Evolutionary conservation across 768 basidiomycete species (phyloP), one percentile per base, ranked within the genome.

Genomic region (Lactarius akahatsu): DNA sequence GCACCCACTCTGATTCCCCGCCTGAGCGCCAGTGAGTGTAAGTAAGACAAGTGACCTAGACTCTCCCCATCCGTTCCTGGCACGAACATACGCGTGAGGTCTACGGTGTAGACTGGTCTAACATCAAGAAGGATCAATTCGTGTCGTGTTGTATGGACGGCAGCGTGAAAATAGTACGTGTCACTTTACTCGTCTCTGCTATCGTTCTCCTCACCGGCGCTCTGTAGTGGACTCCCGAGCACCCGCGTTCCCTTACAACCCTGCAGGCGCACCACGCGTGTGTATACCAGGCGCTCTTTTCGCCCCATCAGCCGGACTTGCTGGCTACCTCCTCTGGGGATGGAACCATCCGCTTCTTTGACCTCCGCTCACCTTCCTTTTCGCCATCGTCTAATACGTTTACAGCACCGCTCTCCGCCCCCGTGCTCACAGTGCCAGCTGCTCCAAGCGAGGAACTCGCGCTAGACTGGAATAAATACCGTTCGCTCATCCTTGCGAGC

Each of bases 71-170:
- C 70, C 86, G 88, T 67, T 86, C 85, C 58, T 98, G 96, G 96
- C 90, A 93, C 72, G 96, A 98, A 76, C 96, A 98, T 76, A 86
- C 88, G 15, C 86, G 89, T 59, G 96, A 98, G 75, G 93, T 95
- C 8, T 95, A 92, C 79, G 90, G 90, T 13, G 86, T 98, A 6
- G 93, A 98, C 76, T 98, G 96, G 96, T 94, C 90, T 68, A 98
- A 97, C 77, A 76, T 96, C 68, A 87, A 89, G 72, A 97, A 96
- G 74, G 90, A 94, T 69, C 84, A 85, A 0, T 96, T 97, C 75
- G 85, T 83, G 10, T 94, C 94, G 13, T 85, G 92, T 30, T 92
- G 90, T 15, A 98, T 96, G 96, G 96, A 98, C 73, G 94, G 93
- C 32, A 84, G 82, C 16, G 83, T 96, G 50, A 98, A 97, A 78